A percentile compares a stretch with the other conserved stretches of the same genome.
phyloP scores from a whole-genome alignment of 768 basidiomycete genomes.

The Neoboletus brunneissimus region DNA sequence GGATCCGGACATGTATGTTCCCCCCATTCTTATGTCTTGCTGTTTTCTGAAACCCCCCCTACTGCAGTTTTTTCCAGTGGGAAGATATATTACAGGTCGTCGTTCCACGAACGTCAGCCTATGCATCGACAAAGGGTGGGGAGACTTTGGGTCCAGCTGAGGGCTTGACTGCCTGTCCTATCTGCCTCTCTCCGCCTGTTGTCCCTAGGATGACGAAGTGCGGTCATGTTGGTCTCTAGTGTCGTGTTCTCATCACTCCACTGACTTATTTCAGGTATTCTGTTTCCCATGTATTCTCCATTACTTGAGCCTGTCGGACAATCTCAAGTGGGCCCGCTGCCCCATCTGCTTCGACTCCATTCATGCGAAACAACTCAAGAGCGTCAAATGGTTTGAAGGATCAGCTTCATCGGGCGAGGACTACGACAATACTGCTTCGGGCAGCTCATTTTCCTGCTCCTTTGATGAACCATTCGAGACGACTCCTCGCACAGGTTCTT shows the following conservation, averaged over 20 bases:
- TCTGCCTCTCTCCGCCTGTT: constrained; percentile 88
- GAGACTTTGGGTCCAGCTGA: constrained; percentile 47
- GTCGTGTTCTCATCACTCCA: neutral
- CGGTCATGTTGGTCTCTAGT: constrained; percentile 75
- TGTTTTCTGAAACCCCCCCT: neutral
- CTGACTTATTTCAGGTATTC: constrained; percentile 61
- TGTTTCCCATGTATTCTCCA: constrained; percentile 95
- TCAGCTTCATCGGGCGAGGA: constrained; percentile 34
- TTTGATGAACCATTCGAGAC: constrained; percentile 36
- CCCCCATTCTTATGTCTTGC: neutral
- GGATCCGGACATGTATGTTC: constrained; percentile 90
- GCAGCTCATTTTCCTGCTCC: constrained; percentile 46
- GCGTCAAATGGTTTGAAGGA: constrained; percentile 85
- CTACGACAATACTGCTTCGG: constrained; percentile 21
- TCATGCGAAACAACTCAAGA: constrained; percentile 85
- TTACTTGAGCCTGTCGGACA: constrained; percentile 80
- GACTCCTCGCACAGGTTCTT: constrained; percentile 52
- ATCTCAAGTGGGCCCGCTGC: constrained; percentile 84
- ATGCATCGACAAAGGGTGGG: constrained; percentile 58
- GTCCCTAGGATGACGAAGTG: constrained; percentile 96
- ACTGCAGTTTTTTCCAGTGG: constrained; percentile 87
- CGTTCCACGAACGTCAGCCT: constrained; percentile 78
- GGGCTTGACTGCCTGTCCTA: constrained; percentile 81
- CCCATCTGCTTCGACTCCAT: constrained; percentile 97
- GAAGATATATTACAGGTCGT: constrained; percentile 93